Base-by-base conservation (phyloP, 1,284 basidiomycete genomes). In the Fereydounia khargensis region DNA sequence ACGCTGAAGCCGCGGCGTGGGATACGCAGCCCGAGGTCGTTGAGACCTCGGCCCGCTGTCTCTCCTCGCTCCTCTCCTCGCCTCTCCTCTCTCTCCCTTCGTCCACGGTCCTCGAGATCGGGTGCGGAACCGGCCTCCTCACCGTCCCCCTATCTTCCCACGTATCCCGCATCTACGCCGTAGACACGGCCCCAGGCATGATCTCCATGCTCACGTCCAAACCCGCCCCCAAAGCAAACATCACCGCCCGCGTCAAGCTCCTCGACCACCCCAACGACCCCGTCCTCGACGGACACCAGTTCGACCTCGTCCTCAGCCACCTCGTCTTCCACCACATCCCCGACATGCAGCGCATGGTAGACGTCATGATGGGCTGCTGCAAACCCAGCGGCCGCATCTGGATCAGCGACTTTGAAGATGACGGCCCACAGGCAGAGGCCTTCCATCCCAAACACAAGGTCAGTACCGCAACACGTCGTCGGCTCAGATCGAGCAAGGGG, bases 381-480 rank as follows among this genome's bases (percentile, higher is more conserved):
- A 44, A 33, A 27, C 17, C 32, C 17, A 16, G 31, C 4, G 47
- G 47, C 1, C 41, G 40, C n/a, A 25, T 57, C 7, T 60, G 57
- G 57, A 48, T 54, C 24, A 47, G 42, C 5, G 55, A 57, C 38
- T 59, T 63, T 9, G 47, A 63, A 16, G 41, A 63, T 25, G 38
- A 51, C 18, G 50, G 51, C 0, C 33, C 37, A 3, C 55, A 53
- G 24, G 55, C 54, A 0, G 45, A 45, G 33, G 34, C 35, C 30
- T 63, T 58, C 18, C 56, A 58, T 39, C 55, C 60, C n/a, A 63
- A 53, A 25, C 48, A 54, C 20, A 58, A 54, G 44, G 48, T 60
- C 4, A 24, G 52, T 35, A 16, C 10, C 4, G n/a, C 27, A 13
- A 7, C 11, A 18, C 21, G 33, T 18, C 35, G 10, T 13, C 19